A percentile compares a stretch with the other conserved stretches of the same genome.
phyloP scores from a whole-genome alignment of 2,329 filamentous ascomycete species.

The Talaromyces funiculosus region DNA sequence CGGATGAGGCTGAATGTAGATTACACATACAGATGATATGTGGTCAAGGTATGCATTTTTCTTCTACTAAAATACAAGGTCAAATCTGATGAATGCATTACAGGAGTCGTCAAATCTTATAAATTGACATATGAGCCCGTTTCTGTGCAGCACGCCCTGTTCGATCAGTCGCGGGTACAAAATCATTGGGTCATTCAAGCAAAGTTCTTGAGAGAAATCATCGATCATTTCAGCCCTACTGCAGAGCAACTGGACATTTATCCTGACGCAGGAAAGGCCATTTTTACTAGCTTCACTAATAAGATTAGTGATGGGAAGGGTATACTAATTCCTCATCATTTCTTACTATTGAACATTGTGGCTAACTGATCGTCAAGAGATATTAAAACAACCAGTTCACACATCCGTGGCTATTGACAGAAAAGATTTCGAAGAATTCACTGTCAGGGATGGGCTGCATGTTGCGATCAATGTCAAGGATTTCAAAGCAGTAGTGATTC shows the following conservation, averaged over 20 bases:
- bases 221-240: slow-evolving; percentile 59
- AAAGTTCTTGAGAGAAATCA: slow-evolving; percentile 53
- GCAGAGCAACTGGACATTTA: slow-evolving; percentile 61
- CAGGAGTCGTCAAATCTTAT: slow-evolving; percentile 60
- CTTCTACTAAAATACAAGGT: not conserved
- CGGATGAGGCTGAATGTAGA: slow-evolving; percentile 54
- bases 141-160: slow-evolving; percentile 58
- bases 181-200: slow-evolving; percentile 58
- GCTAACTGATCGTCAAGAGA: slow-evolving; percentile 39
- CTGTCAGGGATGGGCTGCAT: slow-evolving; percentile 55
- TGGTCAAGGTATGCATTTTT: slow-evolving; percentile 45
- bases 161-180: slow-evolving; percentile 51
- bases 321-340: slow-evolving; percentile 18
- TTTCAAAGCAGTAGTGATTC: slow-evolving; percentile 59
- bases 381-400: slow-evolving; percentile 59
- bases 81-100: not conserved
- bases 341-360: slow-evolving; percentile 12
- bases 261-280: slow-evolving; percentile 51
- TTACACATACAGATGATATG: slow-evolving; percentile 58
- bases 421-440: slow-evolving; percentile 57
- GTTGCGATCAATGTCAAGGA: slow-evolving; percentile 61
- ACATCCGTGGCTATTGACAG: slow-evolving; percentile 59
- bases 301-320: slow-evolving; percentile 58
- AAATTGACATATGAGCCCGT: slow-evolving; percentile 59
- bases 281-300: slow-evolving; percentile 62